Evolutionary conservation across 2,329 filamentous ascomycete genomes (phyloP).

Genomic region (Trichoderma lentiforme): DNA sequence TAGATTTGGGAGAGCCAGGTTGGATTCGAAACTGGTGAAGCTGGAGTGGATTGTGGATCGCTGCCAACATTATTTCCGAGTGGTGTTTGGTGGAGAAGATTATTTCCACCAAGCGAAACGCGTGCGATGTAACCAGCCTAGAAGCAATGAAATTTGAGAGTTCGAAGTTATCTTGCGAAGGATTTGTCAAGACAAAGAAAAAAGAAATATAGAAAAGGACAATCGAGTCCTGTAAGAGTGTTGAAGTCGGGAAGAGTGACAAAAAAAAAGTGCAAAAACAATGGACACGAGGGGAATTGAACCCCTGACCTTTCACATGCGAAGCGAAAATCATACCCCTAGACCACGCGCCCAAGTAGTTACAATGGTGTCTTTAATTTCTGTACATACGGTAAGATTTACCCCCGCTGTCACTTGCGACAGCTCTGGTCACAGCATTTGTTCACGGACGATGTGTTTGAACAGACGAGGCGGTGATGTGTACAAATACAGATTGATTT

Average conservation of each 20-base stretch:
- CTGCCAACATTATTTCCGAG: not conserved
- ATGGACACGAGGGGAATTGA: constrained; percentile 8
- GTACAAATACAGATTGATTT: not conserved
- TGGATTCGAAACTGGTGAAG: not conserved
- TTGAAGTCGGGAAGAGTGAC: not conserved
- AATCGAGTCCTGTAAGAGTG: not conserved
- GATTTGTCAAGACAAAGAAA: not conserved
- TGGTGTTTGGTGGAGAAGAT: not conserved
- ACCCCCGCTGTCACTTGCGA: too few species aligned
- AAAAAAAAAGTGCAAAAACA: not conserved
- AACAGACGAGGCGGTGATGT: not conserved
- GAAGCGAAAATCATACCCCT: constrained; percentile 10
- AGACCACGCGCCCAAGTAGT: not conserved
- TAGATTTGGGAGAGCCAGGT: not conserved
- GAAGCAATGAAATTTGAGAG: not conserved
- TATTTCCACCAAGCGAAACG: not conserved
- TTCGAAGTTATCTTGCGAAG: not conserved
- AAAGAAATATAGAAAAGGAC: not conserved
- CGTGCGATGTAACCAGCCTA: not conserved
- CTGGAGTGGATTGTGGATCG: not conserved
- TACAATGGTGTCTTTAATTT: not conserved
- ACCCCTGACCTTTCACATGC: constrained; percentile 9
- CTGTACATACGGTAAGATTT: not conserved
- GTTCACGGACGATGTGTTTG: too few species aligned
- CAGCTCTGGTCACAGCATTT: too few species aligned